These are phyloP conservation scores for Penicillium thymicola DNA, from an alignment of 2,329 filamentous ascomycete genomes.

Conservation along the genomic window DNA sequence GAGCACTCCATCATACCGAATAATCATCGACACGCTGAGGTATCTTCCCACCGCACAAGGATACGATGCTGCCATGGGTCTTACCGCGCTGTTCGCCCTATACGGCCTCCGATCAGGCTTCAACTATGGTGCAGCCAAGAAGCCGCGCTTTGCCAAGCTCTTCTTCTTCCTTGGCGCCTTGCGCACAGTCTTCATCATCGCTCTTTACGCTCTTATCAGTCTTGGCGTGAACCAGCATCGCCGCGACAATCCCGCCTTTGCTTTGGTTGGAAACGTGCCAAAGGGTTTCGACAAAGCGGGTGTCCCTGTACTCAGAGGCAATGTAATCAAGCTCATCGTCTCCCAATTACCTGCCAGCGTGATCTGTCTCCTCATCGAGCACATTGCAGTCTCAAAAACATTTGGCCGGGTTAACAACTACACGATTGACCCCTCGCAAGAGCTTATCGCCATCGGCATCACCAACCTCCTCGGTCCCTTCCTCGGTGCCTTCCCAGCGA, in stretches of 20 bases:
- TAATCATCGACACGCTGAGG: constrained; percentile 76
- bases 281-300: constrained; percentile 76
- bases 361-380: constrained; percentile 86
- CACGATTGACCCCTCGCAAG: constrained; percentile 86
- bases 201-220: constrained; percentile 87
- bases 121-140: constrained; percentile 61
- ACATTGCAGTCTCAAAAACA: constrained; percentile 92
- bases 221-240: constrained; percentile 72
- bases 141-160: constrained; percentile 63
- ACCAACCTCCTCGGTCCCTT: constrained; percentile 86
- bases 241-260: constrained; percentile 62
- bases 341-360: constrained; percentile 73
- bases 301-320: constrained; percentile 62
- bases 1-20: constrained; percentile 71
- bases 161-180: constrained; percentile 86
- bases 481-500: constrained; percentile 81
- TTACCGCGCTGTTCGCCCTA: constrained; percentile 72
- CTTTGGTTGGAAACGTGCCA: constrained; percentile 71
- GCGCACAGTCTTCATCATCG: constrained; percentile 80
- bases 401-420: constrained; percentile 94
- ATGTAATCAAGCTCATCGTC: constrained; percentile 65
- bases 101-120: constrained; percentile 68
- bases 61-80: constrained; percentile 75
- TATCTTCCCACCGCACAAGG: constrained; percentile 58
- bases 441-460: constrained; percentile 86